Evolutionary conservation across 768 basidiomycete genomes (phyloP).

Genomic region (Crucibulum laeve): DNA sequence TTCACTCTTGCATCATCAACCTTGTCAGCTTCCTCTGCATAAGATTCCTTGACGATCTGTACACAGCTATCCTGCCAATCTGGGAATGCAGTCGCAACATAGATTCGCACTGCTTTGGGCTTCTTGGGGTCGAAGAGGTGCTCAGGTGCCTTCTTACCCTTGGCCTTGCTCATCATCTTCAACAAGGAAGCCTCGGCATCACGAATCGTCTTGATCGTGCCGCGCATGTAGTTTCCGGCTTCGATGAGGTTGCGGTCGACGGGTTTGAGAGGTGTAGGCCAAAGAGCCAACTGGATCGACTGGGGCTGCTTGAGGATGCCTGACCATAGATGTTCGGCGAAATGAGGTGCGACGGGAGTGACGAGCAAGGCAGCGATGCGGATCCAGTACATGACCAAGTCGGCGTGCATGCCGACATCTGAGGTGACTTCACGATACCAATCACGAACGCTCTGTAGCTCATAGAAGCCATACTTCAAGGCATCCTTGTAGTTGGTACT

Average conservation of each 20-base stretch:
- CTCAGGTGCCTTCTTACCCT: constrained; percentile 50
- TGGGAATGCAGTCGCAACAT: constrained; percentile 87
- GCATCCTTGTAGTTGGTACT: constrained; percentile 97
- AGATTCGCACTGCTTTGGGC: constrained; percentile 83
- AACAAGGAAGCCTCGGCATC: constrained; percentile 78
- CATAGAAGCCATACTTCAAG: constrained; percentile 93
- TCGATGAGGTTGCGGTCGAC: constrained; percentile 69
- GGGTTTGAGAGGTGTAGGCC: constrained; percentile 64
- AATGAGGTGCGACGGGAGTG: constrained; percentile 89
- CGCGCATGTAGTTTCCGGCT: constrained; percentile 81
- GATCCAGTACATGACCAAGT: constrained; percentile 85
- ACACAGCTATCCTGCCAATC: constrained; percentile 91
- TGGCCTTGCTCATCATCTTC: constrained; percentile 78
- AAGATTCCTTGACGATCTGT: constrained; percentile 66
- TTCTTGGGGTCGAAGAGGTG: constrained; percentile 78
- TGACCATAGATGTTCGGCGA: constrained; percentile 87
- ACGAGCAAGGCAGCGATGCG: constrained; percentile 74
- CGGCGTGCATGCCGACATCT: constrained; percentile 88
- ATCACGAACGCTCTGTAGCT: constrained; percentile 86
- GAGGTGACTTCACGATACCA: constrained; percentile 94
- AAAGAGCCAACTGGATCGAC: constrained; percentile 79
- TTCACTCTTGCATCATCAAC: constrained; percentile 84
- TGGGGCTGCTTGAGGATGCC: constrained; percentile 65
- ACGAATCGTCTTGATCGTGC: constrained; percentile 86
- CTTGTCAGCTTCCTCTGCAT: constrained; percentile 46